These are phyloP conservation scores for Neophaeococcomyces mojaviensis DNA, from an alignment of 2,329 filamentous ascomycete species.

Conservation along the genomic window DNA sequence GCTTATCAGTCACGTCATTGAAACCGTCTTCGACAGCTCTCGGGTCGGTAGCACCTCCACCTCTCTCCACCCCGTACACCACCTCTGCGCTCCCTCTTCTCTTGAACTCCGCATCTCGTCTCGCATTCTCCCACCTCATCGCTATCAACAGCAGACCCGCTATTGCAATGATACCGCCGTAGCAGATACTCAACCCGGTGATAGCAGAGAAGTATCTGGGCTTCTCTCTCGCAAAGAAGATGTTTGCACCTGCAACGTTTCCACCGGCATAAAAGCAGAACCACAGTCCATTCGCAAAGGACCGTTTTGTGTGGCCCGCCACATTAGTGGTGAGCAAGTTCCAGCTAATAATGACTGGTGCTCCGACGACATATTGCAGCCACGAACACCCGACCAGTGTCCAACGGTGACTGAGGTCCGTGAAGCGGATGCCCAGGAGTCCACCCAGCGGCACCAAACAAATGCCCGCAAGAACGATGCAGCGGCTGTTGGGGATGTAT, in stretches of 20 bases:
- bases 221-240: constrained; percentile 39
- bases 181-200: constrained; percentile 37
- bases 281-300: constrained; percentile 43
- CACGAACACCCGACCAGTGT: constrained; percentile 47
- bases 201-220: constrained; percentile 40
- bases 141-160: constrained; percentile 21
- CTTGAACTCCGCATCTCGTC: constrained; percentile 13
- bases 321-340: constrained; percentile 42
- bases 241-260: constrained; percentile 43
- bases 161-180: constrained; percentile 36
- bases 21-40: constrained; percentile 26
- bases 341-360: constrained; percentile 46
- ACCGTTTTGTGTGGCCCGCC: constrained; percentile 47
- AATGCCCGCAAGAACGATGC: constrained; percentile 27
- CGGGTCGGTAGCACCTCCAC: constrained; percentile 5
- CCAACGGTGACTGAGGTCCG: constrained; percentile 38
- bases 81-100: constrained; percentile 9
- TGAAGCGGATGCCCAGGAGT: constrained; percentile 45
- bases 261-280: constrained; percentile 44
- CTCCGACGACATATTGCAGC: constrained; percentile 45
- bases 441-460: constrained; percentile 35
- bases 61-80: constrained; percentile 2
- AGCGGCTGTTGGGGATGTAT: constrained; percentile 36
- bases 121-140: constrained; percentile 14
- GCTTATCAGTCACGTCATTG: constrained; percentile 31